Conservation (phyloP, 192 early-diverging fungal genomes). For the Coemansia sp. region DNA sequence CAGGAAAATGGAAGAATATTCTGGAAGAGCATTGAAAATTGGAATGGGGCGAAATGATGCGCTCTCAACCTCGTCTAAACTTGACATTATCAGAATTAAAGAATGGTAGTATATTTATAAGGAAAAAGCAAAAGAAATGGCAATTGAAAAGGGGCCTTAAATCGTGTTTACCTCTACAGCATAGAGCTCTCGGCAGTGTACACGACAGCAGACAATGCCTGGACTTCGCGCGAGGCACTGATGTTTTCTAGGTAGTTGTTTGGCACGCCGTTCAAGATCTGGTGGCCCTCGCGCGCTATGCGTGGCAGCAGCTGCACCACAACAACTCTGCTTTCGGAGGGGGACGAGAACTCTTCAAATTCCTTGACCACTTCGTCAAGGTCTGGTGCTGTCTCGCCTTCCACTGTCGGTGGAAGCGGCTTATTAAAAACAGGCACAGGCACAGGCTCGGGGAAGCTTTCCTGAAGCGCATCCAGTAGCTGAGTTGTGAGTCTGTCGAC, state of each 20-base stretch:
- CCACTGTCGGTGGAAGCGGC: slow-evolving; percentile 48
- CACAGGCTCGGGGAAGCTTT: slow-evolving; percentile 53
- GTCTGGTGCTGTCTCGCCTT: slow-evolving; percentile 38
- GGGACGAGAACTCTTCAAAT: slow-evolving; percentile 57
- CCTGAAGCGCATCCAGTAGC: slow-evolving; percentile 51
- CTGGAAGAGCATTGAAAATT: not conserved
- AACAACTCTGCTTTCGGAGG: slow-evolving; percentile 57
- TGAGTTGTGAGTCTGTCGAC: slow-evolving; percentile 47
- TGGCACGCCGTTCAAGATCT: slow-evolving; percentile 70
- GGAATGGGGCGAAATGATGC: not conserved
- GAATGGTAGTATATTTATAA: not conserved
- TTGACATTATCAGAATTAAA: not conserved
- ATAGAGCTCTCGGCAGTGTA: slow-evolving; percentile 66
- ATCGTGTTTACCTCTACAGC: slow-evolving; percentile 2
- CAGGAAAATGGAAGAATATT: not conserved
- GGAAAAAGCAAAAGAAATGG: not conserved
- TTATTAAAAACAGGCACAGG: slow-evolving; percentile 22
- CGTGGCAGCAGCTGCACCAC: slow-evolving; percentile 67
- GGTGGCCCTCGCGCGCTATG: slow-evolving; percentile 68
- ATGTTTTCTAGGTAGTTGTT: slow-evolving; percentile 75
- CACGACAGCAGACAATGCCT: slow-evolving; percentile 75
- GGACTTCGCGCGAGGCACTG: slow-evolving; percentile 70
- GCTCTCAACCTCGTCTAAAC: too few species aligned
- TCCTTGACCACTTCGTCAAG: slow-evolving; percentile 60
- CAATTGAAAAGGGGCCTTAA: not conserved